Evolutionary conservation across 805 yeast genomes (phyloP), one percentile per base, ranked within the genome.

Genomic region (Saturnispora silvae): DNA sequence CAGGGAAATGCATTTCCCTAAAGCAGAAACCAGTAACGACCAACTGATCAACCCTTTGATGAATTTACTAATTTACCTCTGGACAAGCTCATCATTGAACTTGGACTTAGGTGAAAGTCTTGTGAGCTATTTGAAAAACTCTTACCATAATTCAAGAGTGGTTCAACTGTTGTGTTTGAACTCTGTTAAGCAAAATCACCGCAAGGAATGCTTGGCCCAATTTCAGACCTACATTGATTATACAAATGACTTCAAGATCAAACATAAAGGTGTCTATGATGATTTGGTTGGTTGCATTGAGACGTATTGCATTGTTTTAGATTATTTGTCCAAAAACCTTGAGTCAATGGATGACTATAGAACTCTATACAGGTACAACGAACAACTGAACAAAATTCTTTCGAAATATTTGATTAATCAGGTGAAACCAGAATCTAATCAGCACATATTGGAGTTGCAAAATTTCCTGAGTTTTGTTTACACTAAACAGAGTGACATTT

Each of bases 131-230:
- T 54, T 68, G 35, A 49, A 56, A 13, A 63, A 58, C 33, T 68
- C 76, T 0, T 72, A 70, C 40, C 77, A 70, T 46, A 68, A 57
- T 62, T 29, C 51, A 55, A 29, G 59, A 48, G 43, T 50, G 54
- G 41, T 66, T 63, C 40, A 62, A 57, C 47, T 52, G 40, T 45
- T 59, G 59, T 42, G 59, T 53, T 5, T 51, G 33, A 14, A 51
- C 30, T 47, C 60, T 22, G 49, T 58, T n/a, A 37, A 42, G 2
- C 39, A 44, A 13, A 38, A 48, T 5, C 45, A 47, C 19, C 17
- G 25, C 0, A 45, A 49, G 1, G 58, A 57, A 31, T 40, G 50
- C 4, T 49, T 48, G 9, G 54, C 63, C 4, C 46, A 60, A 11
- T 65, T 67, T 42, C 57, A 55, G 19, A 70, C 70, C 15, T 66